Evolutionary conservation across 345 rosid species (phyloP).

Genomic region (Cardamine resedifolia): DNA sequence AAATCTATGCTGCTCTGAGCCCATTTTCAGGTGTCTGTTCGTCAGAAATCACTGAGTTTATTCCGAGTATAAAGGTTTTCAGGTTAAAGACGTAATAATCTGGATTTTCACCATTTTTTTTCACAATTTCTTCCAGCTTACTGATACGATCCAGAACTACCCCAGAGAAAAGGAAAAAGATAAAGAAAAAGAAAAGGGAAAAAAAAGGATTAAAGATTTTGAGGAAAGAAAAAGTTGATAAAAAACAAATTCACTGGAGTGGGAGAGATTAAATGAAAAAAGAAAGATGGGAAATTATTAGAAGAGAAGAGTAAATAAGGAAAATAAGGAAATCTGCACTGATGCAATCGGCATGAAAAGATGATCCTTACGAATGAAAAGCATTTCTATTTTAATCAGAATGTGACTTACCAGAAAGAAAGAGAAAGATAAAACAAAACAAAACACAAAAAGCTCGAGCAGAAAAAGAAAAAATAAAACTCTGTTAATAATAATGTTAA

Average conservation of each 20-base stretch:
- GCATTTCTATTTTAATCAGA: conserved; percentile 37
- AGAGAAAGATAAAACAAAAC: background rate
- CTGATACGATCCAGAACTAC: conserved; percentile 34
- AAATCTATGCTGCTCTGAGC: conserved; percentile 63
- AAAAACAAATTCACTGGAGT: background rate
- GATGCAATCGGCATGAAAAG: conserved; percentile 38
- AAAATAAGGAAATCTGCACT: conserved; percentile 4
- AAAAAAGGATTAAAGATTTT: conserved; percentile 5
- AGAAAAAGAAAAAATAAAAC: background rate
- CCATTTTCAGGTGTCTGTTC: conserved; percentile 27
- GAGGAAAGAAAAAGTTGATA: conserved; percentile 26
- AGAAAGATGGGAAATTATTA: background rate
- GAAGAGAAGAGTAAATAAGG: conserved; percentile 28
- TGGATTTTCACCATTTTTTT: conserved; percentile 9
- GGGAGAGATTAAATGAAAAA: background rate
- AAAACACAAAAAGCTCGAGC: conserved; percentile 8
- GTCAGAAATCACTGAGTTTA: conserved; percentile 15
- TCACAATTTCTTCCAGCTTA: conserved; percentile 17
- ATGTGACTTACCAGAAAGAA: conserved; percentile 34
- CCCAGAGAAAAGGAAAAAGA: background rate
- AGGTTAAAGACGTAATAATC: conserved; percentile 13
- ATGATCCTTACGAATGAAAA: conserved; percentile 36
- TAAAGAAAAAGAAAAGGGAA: background rate
- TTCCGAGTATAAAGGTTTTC: conserved; percentile 13
- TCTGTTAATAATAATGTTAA: background rate